Percentiles rank a stretch among this genome's conserved stretches.
These are phyloP conservation scores for Neonectria neomacrospora DNA, from an alignment of 2,329 filamentous ascomycete genomes.

Conservation along the genomic window DNA sequence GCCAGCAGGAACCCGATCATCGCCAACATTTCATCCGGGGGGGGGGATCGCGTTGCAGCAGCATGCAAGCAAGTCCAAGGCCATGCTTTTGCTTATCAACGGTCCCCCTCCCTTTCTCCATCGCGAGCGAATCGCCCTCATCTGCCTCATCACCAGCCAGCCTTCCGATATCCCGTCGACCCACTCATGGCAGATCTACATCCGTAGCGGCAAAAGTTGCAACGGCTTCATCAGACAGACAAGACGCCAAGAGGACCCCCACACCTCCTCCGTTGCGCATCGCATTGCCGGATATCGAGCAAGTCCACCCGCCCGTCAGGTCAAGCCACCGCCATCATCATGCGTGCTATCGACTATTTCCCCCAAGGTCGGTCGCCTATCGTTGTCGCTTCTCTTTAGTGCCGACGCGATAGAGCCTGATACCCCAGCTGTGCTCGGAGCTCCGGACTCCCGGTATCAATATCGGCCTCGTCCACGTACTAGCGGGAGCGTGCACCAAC, in stretches of 20 bases:
- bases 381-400: background rate
- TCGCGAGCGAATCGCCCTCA: background rate
- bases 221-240: conserved; percentile 11
- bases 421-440: background rate
- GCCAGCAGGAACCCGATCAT: background rate
- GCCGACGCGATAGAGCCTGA: background rate
- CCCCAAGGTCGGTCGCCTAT: background rate
- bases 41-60: background rate
- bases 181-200: conserved; percentile 14
- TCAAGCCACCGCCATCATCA: background rate
- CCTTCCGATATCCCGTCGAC: background rate
- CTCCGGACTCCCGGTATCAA: background rate
- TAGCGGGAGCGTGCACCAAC: background rate
- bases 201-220: conserved; percentile 7
- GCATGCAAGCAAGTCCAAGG: background rate
- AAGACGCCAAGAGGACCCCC: conserved; percentile 23
- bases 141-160: background rate
- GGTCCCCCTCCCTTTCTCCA: background rate
- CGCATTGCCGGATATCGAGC: background rate
- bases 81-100: background rate
- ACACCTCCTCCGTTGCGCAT: conserved; percentile 27
- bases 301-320: background rate
- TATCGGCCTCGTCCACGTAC: background rate
- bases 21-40: background rate
- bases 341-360: background rate